Evolutionary conservation across 2,329 filamentous ascomycete genomes (phyloP), one percentile per base, ranked within the genome.

Genomic region (Alternaria sp.): DNA sequence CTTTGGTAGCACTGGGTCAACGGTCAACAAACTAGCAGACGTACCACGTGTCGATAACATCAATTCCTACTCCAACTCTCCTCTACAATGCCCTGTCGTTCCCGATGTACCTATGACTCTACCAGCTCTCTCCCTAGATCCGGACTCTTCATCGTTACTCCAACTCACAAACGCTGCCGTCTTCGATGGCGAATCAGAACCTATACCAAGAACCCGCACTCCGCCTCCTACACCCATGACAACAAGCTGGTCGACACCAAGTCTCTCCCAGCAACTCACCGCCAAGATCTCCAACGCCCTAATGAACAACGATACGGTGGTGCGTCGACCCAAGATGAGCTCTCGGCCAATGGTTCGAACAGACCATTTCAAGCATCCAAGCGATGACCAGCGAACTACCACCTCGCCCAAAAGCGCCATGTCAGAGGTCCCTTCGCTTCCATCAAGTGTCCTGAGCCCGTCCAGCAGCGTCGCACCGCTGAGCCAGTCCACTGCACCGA

Each of bases 181-280:
- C 5, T 74, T 77, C 44, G 77, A 80, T 68, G 76, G 77, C 52
- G 76, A 78, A 45, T 79, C 75, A 10, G 77, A 79, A 32, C 77
- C 74, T 8, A 65, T 68, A 19, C 62, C 72, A 49, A 59, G 56
- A 26, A 32, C 54, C 6, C 62, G 49, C 32, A 60, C 59, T n/a
- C 61, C 61, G 17, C 62, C 64, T 30, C 62, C 68, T 25, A 44
- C 54, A 6, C 46, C 57, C 12, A 45, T 77, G 19, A 70, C 75
- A 17, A 64, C 64, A 8, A 78, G 72, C 46, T 71, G 67, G 32
- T 79, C 77, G 0, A 74, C 73, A 12, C 74, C 77, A 11, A 71
- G 71, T 9, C 54, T 80, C 1, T 74, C 74, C 1, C 64, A 61
- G 21, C 75, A 76, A 44, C 63, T 79, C 2, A 69, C 69, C 0